Base-by-base conservation (phyloP, 1,139 yeast species). In the Geotrichum aggregatum region DNA sequence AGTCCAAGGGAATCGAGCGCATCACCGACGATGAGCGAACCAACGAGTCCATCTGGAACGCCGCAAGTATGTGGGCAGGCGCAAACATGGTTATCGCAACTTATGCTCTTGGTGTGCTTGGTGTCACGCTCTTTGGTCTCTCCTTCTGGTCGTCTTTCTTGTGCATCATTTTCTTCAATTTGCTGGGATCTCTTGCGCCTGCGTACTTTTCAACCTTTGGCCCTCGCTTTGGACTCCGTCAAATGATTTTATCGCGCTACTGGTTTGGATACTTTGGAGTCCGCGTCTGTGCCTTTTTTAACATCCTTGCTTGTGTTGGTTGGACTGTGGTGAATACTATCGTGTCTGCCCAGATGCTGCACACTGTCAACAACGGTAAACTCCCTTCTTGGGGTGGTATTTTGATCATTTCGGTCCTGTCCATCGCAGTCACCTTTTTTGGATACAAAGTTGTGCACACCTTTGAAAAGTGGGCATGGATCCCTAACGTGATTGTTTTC, bases 261-360 rank as follows among this genome's bases (percentile, higher is more conserved):
- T 76, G 89, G 65, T 76, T 84, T 62, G 97, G 97, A 61, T 81
- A 83, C 67, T 69, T 75, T 44, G 83, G 86, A 48, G 83, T 86
- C 70, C 78, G 95, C 67, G 75, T 89, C 54, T 86, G 89, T 65
- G 84, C 95, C 16, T 68, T 84, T 42, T 76, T 89, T 64, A 89
- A 89, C 66, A 79, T 83, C 63, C 70, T 89, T 63, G 94, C 96
- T 14, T 87, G 96, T 77, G 79, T 89, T 58, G 97, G 97, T 59
- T 89, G 97, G 97, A 89, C 95, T 70, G 87, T 95, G 16, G 94
- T 88, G 45, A 91, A 89, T 71, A 86, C 88, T 59, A 87, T 89
- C 80, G 85, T 89, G 26, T 82, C 94, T 34, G 95, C 96, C 22
- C 95, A 87, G 67, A 75, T 89, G 64, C 75, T 89, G 60, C 83